phyloP scores from a whole-genome alignment of 768 basidiomycete species.

The Hygrophorus russula region DNA sequence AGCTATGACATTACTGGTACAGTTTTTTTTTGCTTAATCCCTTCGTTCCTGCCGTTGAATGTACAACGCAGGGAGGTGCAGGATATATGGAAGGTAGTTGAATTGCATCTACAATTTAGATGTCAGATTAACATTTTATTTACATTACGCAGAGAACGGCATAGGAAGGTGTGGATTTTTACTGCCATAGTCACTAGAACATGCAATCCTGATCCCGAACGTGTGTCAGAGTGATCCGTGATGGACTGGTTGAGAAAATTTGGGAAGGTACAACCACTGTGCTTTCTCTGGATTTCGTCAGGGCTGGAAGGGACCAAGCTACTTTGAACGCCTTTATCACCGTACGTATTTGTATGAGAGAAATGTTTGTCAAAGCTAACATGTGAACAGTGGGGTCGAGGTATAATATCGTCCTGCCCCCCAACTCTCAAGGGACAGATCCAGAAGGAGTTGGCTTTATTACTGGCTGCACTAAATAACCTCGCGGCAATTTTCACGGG shows the following conservation, averaged over 20 bases:
- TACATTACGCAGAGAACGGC: slow-evolving; percentile 36
- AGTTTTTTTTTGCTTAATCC: too few species aligned
- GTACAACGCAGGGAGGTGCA: slow-evolving; percentile 37
- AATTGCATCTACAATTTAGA: too few species aligned
- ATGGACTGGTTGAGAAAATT: slow-evolving; percentile 67
- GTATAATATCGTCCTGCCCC: slow-evolving; percentile 32
- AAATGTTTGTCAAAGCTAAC: background rate
- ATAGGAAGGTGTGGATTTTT: slow-evolving; percentile 34
- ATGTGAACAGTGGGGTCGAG: slow-evolving; percentile 38
- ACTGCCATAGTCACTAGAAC: background rate
- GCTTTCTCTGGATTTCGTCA: slow-evolving; percentile 53
- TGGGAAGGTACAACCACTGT: slow-evolving; percentile 74
- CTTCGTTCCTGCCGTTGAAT: too few species aligned
- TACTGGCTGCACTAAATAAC: slow-evolving; percentile 28
- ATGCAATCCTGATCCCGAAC: background rate
- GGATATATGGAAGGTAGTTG: slow-evolving; percentile 58
- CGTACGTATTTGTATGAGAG: slow-evolving; percentile 24
- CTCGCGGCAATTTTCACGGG: slow-evolving; percentile 28
- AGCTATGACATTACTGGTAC: slow-evolving; percentile 48
- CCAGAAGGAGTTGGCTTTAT: slow-evolving; percentile 17
- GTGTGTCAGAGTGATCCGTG: slow-evolving; percentile 40
- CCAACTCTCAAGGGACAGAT: slow-evolving; percentile 17
- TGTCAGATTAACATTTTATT: too few species aligned
- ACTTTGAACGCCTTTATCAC: slow-evolving; percentile 35
- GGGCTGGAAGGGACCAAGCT: slow-evolving; percentile 36